Conservation (phyloP, 768 basidiomycete species). For the Tylopilus sp. region DNA sequence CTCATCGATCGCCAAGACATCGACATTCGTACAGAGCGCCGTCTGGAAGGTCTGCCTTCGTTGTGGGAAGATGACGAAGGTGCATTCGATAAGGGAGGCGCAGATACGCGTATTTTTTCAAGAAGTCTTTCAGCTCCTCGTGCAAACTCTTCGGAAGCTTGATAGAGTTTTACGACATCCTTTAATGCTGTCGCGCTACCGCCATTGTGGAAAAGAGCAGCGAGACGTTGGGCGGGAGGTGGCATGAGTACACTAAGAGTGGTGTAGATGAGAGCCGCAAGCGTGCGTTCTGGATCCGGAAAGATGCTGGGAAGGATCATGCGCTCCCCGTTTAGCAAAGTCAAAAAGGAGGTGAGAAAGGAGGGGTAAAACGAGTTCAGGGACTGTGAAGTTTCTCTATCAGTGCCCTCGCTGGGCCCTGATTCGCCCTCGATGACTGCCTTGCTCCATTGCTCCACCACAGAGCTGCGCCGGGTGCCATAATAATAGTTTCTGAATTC, state of each 20-base stretch:
- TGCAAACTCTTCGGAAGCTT: constrained; percentile 82
- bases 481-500: constrained; percentile 97
- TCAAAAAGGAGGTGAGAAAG: constrained; percentile 71
- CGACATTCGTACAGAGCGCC: constrained; percentile 62
- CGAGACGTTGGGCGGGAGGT: constrained; percentile 74
- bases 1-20: constrained; percentile 53
- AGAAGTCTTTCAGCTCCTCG: constrained; percentile 67
- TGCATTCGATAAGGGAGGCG: constrained; percentile 17
- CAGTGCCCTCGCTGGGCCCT: constrained; percentile 22
- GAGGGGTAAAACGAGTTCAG: constrained; percentile 68
- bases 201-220: constrained; percentile 62
- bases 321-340: constrained; percentile 67
- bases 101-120: constrained; percentile 59
- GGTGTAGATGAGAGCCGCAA: constrained; percentile 80
- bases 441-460: constrained; percentile 70
- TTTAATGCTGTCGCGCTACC: constrained; percentile 55
- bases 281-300: constrained; percentile 72
- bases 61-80: constrained; percentile 19
- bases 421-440: constrained; percentile 40
- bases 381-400: constrained; percentile 44
- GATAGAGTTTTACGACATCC: constrained; percentile 68
- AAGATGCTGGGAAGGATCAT: constrained; percentile 80
- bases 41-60: constrained; percentile 37
- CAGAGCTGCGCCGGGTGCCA: constrained; percentile 64
- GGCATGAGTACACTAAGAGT: constrained; percentile 79